These are phyloP conservation scores for Lasiodiplodia theobromae DNA, from an alignment of 2,329 filamentous ascomycete genomes.

Conservation along the genomic window DNA sequence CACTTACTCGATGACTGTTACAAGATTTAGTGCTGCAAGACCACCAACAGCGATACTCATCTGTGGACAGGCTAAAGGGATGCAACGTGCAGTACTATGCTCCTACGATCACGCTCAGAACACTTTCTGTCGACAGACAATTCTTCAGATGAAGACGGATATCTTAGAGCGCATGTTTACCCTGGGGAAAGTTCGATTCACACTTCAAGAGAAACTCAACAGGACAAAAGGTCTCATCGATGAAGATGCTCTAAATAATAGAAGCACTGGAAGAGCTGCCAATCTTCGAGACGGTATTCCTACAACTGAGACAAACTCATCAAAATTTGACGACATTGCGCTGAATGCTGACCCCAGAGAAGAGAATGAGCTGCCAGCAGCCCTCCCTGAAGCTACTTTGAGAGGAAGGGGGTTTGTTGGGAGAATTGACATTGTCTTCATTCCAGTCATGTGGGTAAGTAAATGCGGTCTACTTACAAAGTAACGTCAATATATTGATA, in stretches of 20 bases:
- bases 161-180: not conserved
- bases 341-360: too few relatives aligned
- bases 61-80: not conserved
- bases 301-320: too few relatives aligned
- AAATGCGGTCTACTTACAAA: too few relatives aligned
- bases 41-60: slow-evolving; percentile 38
- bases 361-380: too few relatives aligned
- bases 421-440: not conserved
- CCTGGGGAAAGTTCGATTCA: not conserved
- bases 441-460: not conserved
- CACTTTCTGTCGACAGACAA: not conserved
- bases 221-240: too few relatives aligned
- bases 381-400: too few relatives aligned
- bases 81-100: not conserved
- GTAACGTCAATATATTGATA: too few relatives aligned
- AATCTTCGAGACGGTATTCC: too few relatives aligned
- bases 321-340: too few relatives aligned
- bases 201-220: not conserved
- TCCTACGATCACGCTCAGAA: not conserved
- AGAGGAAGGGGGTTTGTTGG: not conserved
- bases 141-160: not conserved
- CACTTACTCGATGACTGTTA: slow-evolving; percentile 49
- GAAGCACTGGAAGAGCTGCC: too few relatives aligned
- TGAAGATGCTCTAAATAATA: too few relatives aligned
- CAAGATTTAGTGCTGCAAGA: slow-evolving; percentile 42